Percentiles rank a stretch among this genome's conserved stretches.
Evolutionary conservation across 2,329 filamentous ascomycete genomes (phyloP).

Genomic region (Esteya vermicola): DNA sequence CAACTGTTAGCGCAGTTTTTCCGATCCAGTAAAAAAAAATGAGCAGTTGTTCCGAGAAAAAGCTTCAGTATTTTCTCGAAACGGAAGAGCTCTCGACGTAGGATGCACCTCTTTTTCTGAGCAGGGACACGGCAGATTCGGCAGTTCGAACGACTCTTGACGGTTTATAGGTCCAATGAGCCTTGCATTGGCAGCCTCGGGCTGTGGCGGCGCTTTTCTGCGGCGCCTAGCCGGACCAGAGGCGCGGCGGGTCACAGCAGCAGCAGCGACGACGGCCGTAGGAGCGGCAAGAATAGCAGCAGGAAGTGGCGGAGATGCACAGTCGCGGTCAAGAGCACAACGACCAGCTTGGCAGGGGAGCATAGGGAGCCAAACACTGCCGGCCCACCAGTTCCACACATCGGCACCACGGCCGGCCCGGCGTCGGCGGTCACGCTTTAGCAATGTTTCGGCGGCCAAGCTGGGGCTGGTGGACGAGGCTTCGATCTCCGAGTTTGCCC

Average conservation of each 20-base stretch:
- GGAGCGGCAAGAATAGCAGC: neutral
- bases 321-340: too few relatives aligned
- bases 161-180: too few relatives aligned
- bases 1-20: slow-evolving; percentile 1
- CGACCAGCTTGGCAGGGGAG: too few relatives aligned
- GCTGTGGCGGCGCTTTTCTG: slow-evolving; percentile 5
- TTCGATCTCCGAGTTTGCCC: slow-evolving; percentile 27
- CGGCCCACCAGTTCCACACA: slow-evolving; percentile 29
- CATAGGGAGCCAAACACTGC: too few relatives aligned
- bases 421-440: slow-evolving; percentile 34
- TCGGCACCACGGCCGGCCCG: slow-evolving; percentile 31
- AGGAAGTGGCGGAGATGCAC: too few relatives aligned
- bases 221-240: slow-evolving; percentile 7
- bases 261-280: neutral
- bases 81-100: neutral
- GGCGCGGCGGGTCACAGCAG: neutral
- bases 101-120: neutral
- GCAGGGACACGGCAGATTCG: neutral
- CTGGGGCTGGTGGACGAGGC: slow-evolving; percentile 33
- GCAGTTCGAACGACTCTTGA: neutral
- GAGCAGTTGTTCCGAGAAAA: slow-evolving; percentile 6
- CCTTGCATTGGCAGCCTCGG: slow-evolving; percentile 7
- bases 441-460: slow-evolving; percentile 35
- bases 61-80: neutral
- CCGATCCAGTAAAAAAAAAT: slow-evolving; percentile 4